Evolutionary conservation across 371 early-diverging fungal species (phyloP), one percentile per base, ranked within the genome.

Genomic region (Haplosporangium sp.): DNA sequence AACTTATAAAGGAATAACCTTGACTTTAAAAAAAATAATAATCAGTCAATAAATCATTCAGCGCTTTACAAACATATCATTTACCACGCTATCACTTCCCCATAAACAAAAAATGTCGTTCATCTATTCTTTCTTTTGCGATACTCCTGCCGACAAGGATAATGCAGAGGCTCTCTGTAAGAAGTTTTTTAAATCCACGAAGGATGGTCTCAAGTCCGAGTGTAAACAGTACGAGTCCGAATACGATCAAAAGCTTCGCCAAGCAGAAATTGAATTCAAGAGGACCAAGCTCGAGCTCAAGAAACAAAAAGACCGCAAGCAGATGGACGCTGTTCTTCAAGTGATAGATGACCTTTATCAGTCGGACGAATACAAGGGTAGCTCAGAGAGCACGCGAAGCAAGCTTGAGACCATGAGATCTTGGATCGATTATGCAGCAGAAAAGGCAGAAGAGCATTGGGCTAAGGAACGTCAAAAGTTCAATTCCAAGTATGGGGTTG

Each of bases 381-480:
- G 2, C 20, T 53, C 34, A 15, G 34, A 53, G n/a, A 53, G n/a
- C 20, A n/a, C 34, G 9, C 55, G 55, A 53, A 34, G 9, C 19
- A 53, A 53, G 10, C n/a, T 53, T 15, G 34, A 53, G 34, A 53
- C 5, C 8, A n/a, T n/a, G n/a, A n/a, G 55, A 53, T 53, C 55
- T 34, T 53, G 55, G 55, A 34, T 53, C 55, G 55, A 53, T 15
- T 53, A 53, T 53, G 55, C 55, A 11, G 55, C 8, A 11, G 55
- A 1, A n/a, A 53, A 11, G 34, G 55, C 55, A 44, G 44, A 44
- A 44, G 44, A 44, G 44, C 44, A 9, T 13, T 44, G 44, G 44
- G 9, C 44, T 9, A 53, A 53, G 55, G 55, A 53, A 4, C 42
- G n/a, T 61, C 61, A 37, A 17, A 11, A 9, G 44, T 44, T 44